Conservation (phyloP, 1,284 basidiomycete species). For the Ceratobasidium theobromae region DNA sequence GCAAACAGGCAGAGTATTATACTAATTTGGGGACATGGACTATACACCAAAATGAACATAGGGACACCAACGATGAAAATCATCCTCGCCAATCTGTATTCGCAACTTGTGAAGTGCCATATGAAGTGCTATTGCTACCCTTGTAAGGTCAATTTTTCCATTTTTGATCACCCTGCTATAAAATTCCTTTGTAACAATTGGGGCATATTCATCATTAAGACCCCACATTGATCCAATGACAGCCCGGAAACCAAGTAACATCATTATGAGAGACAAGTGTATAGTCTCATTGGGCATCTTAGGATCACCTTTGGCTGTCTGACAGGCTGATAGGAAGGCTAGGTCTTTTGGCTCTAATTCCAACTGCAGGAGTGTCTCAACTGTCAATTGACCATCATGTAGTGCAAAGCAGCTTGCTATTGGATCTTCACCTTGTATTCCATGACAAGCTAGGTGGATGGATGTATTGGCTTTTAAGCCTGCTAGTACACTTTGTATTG, state of each 20-base stretch:
- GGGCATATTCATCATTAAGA: constrained; percentile 7
- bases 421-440: not conserved
- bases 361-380: not conserved
- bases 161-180: not conserved
- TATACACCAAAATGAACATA: not conserved
- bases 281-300: not conserved
- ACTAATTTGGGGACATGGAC: not conserved
- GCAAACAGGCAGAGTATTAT: too few species aligned
- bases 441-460: constrained; percentile 28
- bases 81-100: not conserved
- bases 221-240: constrained; percentile 29
- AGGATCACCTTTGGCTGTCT: constrained; percentile 9
- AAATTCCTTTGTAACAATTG: constrained; percentile 5
- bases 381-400: not conserved
- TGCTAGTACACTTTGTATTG: not conserved
- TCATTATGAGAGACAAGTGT: constrained; percentile 14
- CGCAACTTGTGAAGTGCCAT: not conserved
- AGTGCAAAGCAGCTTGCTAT: not conserved
- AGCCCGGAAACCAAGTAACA: not conserved
- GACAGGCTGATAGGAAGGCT: constrained; percentile 28
- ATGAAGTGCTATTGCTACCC: not conserved
- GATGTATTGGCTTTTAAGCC: not conserved
- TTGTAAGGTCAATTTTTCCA: not conserved
- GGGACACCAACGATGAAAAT: not conserved
- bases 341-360: not conserved